phyloP scores from a whole-genome alignment of 2,329 filamentous ascomycete genomes.

The Hirsutella minnesotensis region DNA sequence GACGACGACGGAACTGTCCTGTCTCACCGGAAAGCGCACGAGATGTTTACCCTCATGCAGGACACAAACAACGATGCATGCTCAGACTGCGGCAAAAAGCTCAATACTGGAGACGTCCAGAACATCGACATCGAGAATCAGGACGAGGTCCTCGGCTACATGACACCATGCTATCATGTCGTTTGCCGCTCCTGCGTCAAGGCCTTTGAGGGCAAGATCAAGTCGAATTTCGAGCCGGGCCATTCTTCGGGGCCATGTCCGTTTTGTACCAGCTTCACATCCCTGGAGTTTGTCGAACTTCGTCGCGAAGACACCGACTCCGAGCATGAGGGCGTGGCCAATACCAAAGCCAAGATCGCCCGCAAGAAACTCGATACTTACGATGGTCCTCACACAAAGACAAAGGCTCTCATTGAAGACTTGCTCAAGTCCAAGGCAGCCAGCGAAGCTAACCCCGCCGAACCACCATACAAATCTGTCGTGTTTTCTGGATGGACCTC shows the following conservation, averaged over 20 bases:
- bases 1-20: slow-evolving; percentile 48
- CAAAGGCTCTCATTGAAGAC: slow-evolving; percentile 66
- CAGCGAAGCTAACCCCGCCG: slow-evolving; percentile 46
- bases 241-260: slow-evolving; percentile 46
- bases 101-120: slow-evolving; percentile 43
- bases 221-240: slow-evolving; percentile 21
- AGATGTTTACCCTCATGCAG: slow-evolving; percentile 73
- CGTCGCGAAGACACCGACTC: slow-evolving; percentile 46
- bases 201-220: slow-evolving; percentile 42
- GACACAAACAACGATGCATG: slow-evolving; percentile 72
- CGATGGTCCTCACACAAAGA: slow-evolving; percentile 83
- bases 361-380: slow-evolving; percentile 58
- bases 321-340: slow-evolving; percentile 42
- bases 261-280: slow-evolving; percentile 53
- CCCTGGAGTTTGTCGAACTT: slow-evolving; percentile 55
- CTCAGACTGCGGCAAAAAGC: slow-evolving; percentile 52
- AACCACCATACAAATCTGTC: slow-evolving; percentile 79
- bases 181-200: slow-evolving; percentile 66
- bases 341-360: slow-evolving; percentile 17
- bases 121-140: slow-evolving; percentile 47
- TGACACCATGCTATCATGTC: slow-evolving; percentile 81
- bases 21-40: slow-evolving; percentile 64
- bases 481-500: slow-evolving; percentile 96
- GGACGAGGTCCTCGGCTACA: slow-evolving; percentile 58
- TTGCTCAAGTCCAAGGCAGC: slow-evolving; percentile 53